Evolutionary conservation across 805 yeast genomes (phyloP), one percentile per base, ranked within the genome.

Genomic region (Yamadazyma phyllophila): DNA sequence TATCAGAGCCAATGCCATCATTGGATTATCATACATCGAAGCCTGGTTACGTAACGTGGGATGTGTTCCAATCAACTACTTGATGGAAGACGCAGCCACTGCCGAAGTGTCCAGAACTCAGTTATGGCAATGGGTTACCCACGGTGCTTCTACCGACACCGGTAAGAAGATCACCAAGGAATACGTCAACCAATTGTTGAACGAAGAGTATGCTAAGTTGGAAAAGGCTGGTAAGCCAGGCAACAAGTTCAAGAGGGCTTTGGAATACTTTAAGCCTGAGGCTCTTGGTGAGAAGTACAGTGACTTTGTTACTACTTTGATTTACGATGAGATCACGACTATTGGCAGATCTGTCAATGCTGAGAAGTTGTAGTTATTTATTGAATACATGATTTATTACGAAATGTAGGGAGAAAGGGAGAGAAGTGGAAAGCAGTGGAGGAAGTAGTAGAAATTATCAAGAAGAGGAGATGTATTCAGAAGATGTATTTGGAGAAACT

Each of bases 71-170:
- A 86, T 86, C 64, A 85, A 86, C 71, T 80, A 81, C 63, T 73
- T 86, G 65, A 86, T 86, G 95, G 95, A 86, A 67, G 95, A 86
- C 65, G 95, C 95, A 26, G 94, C 94, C 29, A 86, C 95, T 41
- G 92, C 94, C 34, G 95, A 86, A 67, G 95, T 86, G 33, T 83
- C 91, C 31, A 78, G 94, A 70, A 77, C 89, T 50, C 92, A 85
- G 67, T 73, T 86, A 55, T 83, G 83, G 76, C 89, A 88, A 62
- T 86, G 95, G 95, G 86, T 82, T 43, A 83, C 81, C 48, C 91
- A 86, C 62, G 79, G 80, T 37, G 85, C 81, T 37, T 67, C 61
- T 45, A 74, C 80, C 45, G 88, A 83, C 57, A 73, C 81, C 20
- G 82, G 82, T 40, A 75, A 71, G 44, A 67, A 58, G 24, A 74